Conservation (phyloP, 2,329 filamentous ascomycete species). For the Waltergamsia citrina region DNA sequence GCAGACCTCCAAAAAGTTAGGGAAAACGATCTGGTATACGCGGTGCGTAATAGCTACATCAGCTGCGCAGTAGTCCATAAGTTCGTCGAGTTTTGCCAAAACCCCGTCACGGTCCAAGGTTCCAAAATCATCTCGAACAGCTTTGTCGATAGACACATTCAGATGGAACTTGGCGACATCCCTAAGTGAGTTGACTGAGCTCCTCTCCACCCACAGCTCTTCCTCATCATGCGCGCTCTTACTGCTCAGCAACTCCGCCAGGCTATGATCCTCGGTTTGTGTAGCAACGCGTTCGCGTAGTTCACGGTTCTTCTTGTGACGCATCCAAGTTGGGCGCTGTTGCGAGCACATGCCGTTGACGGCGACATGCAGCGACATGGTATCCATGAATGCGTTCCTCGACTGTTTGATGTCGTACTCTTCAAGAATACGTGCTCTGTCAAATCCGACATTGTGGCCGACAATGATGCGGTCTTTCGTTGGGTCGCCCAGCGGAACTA, state of each 20-base stretch:
- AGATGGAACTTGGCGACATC: conserved; percentile 97
- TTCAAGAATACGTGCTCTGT: conserved; percentile 77
- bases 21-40: conserved; percentile 90
- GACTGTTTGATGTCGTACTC: conserved; percentile 82
- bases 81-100: conserved; percentile 61
- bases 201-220: conserved; percentile 90
- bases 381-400: conserved; percentile 82
- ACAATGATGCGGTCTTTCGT: conserved; percentile 67
- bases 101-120: conserved; percentile 67
- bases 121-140: conserved; percentile 76
- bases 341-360: conserved; percentile 98
- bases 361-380: conserved; percentile 95
- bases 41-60: conserved; percentile 89
- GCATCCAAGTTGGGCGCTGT: conserved; percentile 95
- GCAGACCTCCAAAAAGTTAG: conserved; percentile 79
- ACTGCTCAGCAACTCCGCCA: conserved; percentile 61
- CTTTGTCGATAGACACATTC: conserved; percentile 84
- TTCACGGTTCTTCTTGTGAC: conserved; percentile 84
- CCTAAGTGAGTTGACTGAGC: conserved; percentile 87
- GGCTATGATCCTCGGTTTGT: conserved; percentile 59
- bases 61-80: conserved; percentile 89
- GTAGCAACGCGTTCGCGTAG: conserved; percentile 68
- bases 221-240: conserved; percentile 75
- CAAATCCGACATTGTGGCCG: conserved; percentile 93
- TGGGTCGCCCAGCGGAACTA: conserved; percentile 80